Evolutionary conservation across 1,139 yeast species (phyloP).

Genomic region (Taiozyma sp.): DNA sequence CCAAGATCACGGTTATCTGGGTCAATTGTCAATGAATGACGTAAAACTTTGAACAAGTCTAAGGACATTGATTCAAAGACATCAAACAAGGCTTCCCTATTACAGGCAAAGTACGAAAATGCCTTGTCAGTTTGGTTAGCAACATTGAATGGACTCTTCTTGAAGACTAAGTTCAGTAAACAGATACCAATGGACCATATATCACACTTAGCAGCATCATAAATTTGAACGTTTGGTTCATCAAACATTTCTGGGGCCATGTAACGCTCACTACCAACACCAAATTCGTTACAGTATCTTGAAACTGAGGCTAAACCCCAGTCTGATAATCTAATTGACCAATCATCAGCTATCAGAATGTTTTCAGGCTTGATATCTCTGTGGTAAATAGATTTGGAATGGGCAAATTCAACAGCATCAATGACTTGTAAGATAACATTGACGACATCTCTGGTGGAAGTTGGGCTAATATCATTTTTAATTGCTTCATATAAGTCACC

Average conservation of each 20-base stretch:
- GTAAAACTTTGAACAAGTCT: slow-evolving; percentile 77
- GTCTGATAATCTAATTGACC: slow-evolving; percentile 80
- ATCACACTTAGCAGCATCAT: slow-evolving; percentile 85
- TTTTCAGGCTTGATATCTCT: slow-evolving; percentile 91
- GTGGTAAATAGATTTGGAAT: slow-evolving; percentile 67
- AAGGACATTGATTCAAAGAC: slow-evolving; percentile 86
- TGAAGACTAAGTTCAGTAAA: slow-evolving; percentile 78
- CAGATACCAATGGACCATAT: slow-evolving; percentile 93
- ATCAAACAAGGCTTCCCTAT: slow-evolving; percentile 87
- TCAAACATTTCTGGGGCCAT: slow-evolving; percentile 96
- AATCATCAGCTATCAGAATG: slow-evolving; percentile 70
- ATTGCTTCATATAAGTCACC: slow-evolving; percentile 96
- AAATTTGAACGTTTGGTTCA: slow-evolving; percentile 44
- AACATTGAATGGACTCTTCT: slow-evolving; percentile 81
- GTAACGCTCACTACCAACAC: slow-evolving; percentile 90
- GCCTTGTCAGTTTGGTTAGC: slow-evolving; percentile 85
- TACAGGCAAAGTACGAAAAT: slow-evolving; percentile 80
- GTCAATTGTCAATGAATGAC: slow-evolving; percentile 76
- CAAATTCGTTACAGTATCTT: slow-evolving; percentile 65
- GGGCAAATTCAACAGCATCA: slow-evolving; percentile 76
- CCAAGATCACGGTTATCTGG: slow-evolving; percentile 76
- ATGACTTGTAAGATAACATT: slow-evolving; percentile 74
- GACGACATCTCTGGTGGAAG: slow-evolving; percentile 66
- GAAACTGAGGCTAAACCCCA: slow-evolving; percentile 87
- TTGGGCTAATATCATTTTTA: slow-evolving; percentile 74